A percentile compares a stretch with the other conserved stretches of the same genome.
These are phyloP conservation scores for Megacollybia marginata DNA, from an alignment of 768 basidiomycete genomes.

Conservation along the genomic window DNA sequence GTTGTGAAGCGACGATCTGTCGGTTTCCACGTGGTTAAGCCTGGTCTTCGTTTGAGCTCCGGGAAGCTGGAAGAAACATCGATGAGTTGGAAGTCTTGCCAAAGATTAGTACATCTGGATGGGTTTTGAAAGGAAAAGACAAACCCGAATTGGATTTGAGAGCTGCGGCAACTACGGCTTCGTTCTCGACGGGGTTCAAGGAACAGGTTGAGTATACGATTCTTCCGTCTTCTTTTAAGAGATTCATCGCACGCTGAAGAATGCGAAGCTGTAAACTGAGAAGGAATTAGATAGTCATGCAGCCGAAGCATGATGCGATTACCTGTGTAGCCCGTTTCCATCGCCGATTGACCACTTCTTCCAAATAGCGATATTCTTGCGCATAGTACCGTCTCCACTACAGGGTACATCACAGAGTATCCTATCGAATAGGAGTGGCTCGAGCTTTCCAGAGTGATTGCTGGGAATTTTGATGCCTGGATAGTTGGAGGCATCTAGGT, in stretches of 20 bases:
- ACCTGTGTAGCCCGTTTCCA: constrained; percentile 89
- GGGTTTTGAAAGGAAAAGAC: background rate
- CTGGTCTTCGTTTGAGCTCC: constrained; percentile 66
- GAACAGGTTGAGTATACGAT: constrained; percentile 99
- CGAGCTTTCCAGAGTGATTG: constrained; percentile 27
- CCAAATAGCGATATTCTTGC: constrained; percentile 97
- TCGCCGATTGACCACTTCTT: constrained; percentile 83
- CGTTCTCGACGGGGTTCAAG: constrained; percentile 94
- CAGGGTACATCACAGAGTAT: constrained; percentile 98
- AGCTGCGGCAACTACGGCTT: constrained; percentile 87
- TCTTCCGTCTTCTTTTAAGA: constrained; percentile 75
- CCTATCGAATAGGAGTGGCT: constrained; percentile 76
- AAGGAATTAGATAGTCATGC: background rate
- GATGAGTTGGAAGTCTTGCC: constrained; percentile 65
- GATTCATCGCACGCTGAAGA: constrained; percentile 84
- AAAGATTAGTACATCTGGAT: background rate
- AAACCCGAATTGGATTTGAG: constrained; percentile 63
- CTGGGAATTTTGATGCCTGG: constrained; percentile 54
- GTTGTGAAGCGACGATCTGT: constrained; percentile 46
- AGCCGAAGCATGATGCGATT: background rate
- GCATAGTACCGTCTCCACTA: constrained; percentile 91
- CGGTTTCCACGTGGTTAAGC: constrained; percentile 74
- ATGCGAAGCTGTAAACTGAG: constrained; percentile 86
- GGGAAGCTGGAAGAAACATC: constrained; percentile 72
- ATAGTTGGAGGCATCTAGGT: constrained; percentile 88